Evolutionary conservation across 2,329 filamentous ascomycete species (phyloP).

Genomic region (Colletotrichum musae): DNA sequence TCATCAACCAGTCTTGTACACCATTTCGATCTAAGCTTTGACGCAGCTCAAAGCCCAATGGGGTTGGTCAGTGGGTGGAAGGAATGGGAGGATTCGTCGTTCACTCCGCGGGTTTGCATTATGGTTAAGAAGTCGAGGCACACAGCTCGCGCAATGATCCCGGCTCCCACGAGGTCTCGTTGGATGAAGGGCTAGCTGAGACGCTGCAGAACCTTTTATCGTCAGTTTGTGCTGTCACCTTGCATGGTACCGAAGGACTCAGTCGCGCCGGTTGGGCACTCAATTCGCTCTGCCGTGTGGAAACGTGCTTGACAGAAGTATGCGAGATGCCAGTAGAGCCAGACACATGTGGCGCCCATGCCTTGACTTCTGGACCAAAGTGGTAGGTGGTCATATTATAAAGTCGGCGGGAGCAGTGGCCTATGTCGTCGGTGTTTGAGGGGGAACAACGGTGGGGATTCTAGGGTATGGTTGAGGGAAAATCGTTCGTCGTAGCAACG

Average conservation of each 20-base stretch:
- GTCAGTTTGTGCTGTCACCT: conserved; percentile 12
- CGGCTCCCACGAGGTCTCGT: conserved; percentile 10
- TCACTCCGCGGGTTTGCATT: conserved; percentile 15
- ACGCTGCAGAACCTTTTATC: not conserved
- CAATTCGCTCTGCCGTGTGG: not conserved
- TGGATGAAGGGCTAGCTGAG: conserved; percentile 11
- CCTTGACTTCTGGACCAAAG: not conserved
- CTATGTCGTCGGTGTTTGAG: too few relatives aligned
- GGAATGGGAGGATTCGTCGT: not conserved
- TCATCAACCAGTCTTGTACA: not conserved
- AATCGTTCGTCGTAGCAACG: too few relatives aligned
- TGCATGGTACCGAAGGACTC: conserved; percentile 5
- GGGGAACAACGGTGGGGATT: too few relatives aligned
- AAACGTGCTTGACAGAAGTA: conserved; percentile 27
- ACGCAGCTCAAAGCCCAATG: conserved; percentile 1
- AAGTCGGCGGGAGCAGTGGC: not conserved
- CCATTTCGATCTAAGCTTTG: conserved; percentile 6
- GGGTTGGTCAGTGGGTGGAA: not conserved
- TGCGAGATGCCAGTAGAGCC: not conserved
- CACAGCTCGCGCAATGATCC: not conserved
- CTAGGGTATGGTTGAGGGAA: too few relatives aligned
- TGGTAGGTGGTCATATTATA: not conserved
- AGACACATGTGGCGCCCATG: conserved; percentile 14
- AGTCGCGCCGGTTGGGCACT: not conserved
- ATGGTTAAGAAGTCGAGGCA: conserved; percentile 7